Evolutionary conservation across 768 basidiomycete genomes (phyloP).

Genomic region (Mycena olivaceomarginata): DNA sequence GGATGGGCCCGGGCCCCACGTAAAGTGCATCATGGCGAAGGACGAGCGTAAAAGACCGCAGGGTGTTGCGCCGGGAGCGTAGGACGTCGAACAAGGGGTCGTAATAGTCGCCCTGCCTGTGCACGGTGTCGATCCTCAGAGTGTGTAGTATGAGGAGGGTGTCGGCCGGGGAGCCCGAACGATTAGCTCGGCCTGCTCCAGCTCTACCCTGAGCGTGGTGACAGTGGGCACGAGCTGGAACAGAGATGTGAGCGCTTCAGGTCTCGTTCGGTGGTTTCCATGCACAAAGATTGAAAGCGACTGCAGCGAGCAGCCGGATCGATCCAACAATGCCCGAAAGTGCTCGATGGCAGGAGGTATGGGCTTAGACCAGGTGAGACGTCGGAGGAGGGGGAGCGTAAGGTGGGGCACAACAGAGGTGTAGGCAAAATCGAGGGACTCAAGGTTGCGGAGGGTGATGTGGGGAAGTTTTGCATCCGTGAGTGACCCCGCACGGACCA

Average conservation of each 20-base stretch:
- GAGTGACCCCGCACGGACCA: not conserved
- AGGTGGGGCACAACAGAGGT: not conserved
- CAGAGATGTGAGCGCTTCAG: not conserved
- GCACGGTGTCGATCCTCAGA: not conserved
- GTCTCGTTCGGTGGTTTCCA: not conserved
- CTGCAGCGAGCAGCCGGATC: slow-evolving; percentile 10
- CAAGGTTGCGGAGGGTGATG: not conserved
- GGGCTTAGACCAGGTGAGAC: not conserved
- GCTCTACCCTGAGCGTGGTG: not conserved
- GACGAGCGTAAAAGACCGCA: not conserved
- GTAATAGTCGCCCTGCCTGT: slow-evolving; percentile 1
- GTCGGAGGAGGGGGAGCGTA: slow-evolving; percentile 11
- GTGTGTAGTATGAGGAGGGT: not conserved
- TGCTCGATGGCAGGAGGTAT: not conserved
- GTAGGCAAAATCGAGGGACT: not conserved
- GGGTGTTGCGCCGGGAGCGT: not conserved
- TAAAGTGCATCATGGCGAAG: not conserved
- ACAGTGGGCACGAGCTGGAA: slow-evolving; percentile 8
- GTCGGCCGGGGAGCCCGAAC: not conserved
- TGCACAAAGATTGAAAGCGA: too few relatives aligned
- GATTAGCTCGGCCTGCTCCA: not conserved
- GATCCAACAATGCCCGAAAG: not conserved
- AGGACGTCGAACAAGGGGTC: not conserved
- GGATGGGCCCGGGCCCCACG: not conserved
- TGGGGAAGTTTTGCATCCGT: not conserved